Evolutionary conservation across 208 protist genomes (phyloP).

Genomic region (Trypanosoma theileri): DNA sequence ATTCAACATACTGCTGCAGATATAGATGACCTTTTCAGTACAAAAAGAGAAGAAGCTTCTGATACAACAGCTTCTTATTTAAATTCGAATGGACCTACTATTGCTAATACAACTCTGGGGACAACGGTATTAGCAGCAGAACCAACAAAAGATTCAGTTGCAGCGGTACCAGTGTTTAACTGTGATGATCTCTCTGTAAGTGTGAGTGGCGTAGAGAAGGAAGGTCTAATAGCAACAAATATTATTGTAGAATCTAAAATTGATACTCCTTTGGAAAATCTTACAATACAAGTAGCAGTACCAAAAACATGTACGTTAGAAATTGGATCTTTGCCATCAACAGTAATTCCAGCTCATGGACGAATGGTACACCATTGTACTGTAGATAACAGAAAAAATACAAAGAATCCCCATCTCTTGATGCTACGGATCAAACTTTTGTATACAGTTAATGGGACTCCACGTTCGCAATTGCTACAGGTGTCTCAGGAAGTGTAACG

Average conservation of each 20-base stretch:
- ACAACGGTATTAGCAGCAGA: conserved; percentile 1
- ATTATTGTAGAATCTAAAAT: conserved; percentile 48
- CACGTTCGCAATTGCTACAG: conserved; percentile 66
- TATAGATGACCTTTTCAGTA: conserved; percentile 33
- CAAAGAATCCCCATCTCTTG: conserved; percentile 45
- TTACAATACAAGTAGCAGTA: conserved; percentile 75
- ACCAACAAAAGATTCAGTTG: not conserved
- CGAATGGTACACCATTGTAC: conserved; percentile 44
- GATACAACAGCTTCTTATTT: not conserved
- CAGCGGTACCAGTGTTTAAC: conserved; percentile 40
- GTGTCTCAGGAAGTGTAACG: conserved; percentile 41
- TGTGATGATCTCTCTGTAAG: conserved; percentile 55
- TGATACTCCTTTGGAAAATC: conserved; percentile 33
- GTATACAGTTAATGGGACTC: conserved; percentile 47
- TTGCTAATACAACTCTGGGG: conserved; percentile 5
- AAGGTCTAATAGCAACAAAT: conserved; percentile 22
- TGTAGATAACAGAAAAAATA: conserved; percentile 53
- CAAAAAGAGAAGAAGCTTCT: not conserved
- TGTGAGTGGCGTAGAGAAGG: conserved; percentile 32
- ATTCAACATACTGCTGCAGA: not conserved
- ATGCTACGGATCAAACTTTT: conserved; percentile 71
- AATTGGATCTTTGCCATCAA: conserved; percentile 48
- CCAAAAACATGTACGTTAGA: conserved; percentile 59
- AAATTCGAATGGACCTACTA: conserved; percentile 3
- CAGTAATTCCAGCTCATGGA: conserved; percentile 36